Percentiles rank a stretch among this genome's conserved stretches.
These are phyloP conservation scores for Actinomortierella ambigua DNA, from an alignment of 371 early-diverging fungal genomes.

Conservation along the genomic window DNA sequence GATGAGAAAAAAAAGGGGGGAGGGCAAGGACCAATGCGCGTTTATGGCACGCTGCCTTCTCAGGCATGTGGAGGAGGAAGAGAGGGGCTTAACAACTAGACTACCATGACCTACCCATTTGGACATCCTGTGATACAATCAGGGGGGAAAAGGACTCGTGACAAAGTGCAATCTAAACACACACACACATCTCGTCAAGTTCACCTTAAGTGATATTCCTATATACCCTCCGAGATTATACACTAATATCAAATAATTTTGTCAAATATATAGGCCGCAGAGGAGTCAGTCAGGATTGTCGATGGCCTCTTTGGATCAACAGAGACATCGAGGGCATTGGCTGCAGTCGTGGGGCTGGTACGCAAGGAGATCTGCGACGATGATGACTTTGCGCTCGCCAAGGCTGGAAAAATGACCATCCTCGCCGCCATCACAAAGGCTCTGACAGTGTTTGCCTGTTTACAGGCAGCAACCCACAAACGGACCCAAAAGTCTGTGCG, in stretches of 20 bases:
- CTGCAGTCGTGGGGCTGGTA: conserved; percentile 80
- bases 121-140: too few relatives aligned
- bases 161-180: too few relatives aligned
- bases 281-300: conserved; percentile 87
- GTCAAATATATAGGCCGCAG: conserved; percentile 63
- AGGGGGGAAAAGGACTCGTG: too few relatives aligned
- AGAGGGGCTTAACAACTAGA: too few relatives aligned
- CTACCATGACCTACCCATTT: too few relatives aligned
- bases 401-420: conserved; percentile 71
- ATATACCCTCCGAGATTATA: too few relatives aligned
- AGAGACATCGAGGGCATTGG: conserved; percentile 87
- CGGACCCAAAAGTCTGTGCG: conserved; percentile 57
- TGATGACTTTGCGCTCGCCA: conserved; percentile 66
- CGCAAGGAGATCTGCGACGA: conserved; percentile 76
- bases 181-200: too few relatives aligned
- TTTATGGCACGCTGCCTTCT: too few relatives aligned
- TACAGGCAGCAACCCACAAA: conserved; percentile 80
- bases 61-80: too few relatives aligned
- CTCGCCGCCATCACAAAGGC: conserved; percentile 80
- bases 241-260: conserved; percentile 2
- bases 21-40: too few relatives aligned
- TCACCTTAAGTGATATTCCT: too few relatives aligned
- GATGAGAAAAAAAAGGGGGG: too few relatives aligned
- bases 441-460: conserved; percentile 81
- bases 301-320: conserved; percentile 93